Conservation (phyloP, 179 eudicot species). For the Camellia oleifera region DNA sequence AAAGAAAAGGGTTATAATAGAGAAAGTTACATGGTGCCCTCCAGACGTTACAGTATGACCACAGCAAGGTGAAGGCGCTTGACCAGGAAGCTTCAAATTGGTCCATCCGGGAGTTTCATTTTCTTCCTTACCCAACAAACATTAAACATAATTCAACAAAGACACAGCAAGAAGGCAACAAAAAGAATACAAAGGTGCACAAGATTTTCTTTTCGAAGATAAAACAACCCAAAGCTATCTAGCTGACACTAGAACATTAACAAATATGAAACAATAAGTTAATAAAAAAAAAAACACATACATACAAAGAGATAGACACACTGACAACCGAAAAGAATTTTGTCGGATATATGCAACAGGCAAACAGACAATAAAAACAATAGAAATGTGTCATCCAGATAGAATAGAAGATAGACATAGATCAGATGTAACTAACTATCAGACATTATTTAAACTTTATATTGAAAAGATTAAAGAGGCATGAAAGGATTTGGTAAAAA, state of each 20-base stretch:
- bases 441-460: background rate
- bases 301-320: background rate
- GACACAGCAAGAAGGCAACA: background rate
- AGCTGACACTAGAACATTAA: constrained; percentile 4
- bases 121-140: constrained; percentile 86
- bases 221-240: background rate
- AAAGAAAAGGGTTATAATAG: constrained; percentile 15
- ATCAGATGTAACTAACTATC: constrained; percentile 1
- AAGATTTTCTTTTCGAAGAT: background rate
- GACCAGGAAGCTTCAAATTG: constrained; percentile 98
- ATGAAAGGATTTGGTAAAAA: background rate
- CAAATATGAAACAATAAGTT: background rate
- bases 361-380: background rate
- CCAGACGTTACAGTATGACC: constrained; percentile 94
- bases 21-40: constrained; percentile 73
- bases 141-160: constrained; percentile 14
- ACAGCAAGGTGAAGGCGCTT: constrained; percentile 90
- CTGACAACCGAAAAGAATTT: background rate
- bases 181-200: background rate
- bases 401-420: background rate
- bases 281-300: constrained; percentile 4
- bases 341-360: background rate
- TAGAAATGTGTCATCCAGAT: background rate
- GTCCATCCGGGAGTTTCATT: constrained; percentile 99
- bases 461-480: background rate